Conservation (phyloP, 2,329 filamentous ascomycete species). For the Cytospora chrysosperma region DNA sequence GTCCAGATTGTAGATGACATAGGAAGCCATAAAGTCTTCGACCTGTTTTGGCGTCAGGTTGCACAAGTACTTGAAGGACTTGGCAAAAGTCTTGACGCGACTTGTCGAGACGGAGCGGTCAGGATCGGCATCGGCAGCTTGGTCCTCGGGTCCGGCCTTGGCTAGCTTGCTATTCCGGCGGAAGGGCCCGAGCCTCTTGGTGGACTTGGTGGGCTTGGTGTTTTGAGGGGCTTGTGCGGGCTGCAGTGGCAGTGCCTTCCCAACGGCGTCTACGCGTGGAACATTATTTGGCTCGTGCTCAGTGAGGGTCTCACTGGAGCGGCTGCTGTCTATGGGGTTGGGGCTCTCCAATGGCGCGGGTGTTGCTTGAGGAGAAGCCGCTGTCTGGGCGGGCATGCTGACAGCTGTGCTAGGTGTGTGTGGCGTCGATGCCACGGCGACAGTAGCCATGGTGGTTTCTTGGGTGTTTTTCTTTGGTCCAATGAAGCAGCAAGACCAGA, state of each 20-base stretch:
- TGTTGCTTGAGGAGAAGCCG: slow-evolving; percentile 1
- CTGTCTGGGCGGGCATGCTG: neutral
- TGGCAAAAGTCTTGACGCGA: slow-evolving; percentile 49
- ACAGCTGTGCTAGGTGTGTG: neutral
- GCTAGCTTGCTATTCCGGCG: slow-evolving; percentile 16
- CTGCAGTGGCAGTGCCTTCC: slow-evolving; percentile 11
- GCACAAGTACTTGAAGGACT: slow-evolving; percentile 49
- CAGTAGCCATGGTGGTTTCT: slow-evolving; percentile 23
- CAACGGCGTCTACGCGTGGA: slow-evolving; percentile 1
- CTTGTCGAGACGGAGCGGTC: slow-evolving; percentile 47
- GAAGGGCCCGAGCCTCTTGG: slow-evolving; percentile 2
- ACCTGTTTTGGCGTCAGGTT: slow-evolving; percentile 50
- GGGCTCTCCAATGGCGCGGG: slow-evolving; percentile 6
- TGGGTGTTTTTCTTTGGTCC: no score
- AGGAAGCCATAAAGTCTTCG: slow-evolving; percentile 56
- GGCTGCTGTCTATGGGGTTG: slow-evolving; percentile 33
- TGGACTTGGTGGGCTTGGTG: no score
- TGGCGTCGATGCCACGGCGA: neutral
- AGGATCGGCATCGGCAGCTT: slow-evolving; percentile 28
- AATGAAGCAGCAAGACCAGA: neutral
- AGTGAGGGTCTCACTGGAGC: slow-evolving; percentile 35
- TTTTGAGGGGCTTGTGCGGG: slow-evolving; percentile 7
- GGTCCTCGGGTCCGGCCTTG: neutral
- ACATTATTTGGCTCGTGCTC: slow-evolving; percentile 31
- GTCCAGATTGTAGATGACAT: slow-evolving; percentile 56